A percentile compares a stretch with the other conserved stretches of the same genome.
Evolutionary conservation across 2,329 filamentous ascomycete species (phyloP).

Genomic region (Plenodomus tracheiphilus): DNA sequence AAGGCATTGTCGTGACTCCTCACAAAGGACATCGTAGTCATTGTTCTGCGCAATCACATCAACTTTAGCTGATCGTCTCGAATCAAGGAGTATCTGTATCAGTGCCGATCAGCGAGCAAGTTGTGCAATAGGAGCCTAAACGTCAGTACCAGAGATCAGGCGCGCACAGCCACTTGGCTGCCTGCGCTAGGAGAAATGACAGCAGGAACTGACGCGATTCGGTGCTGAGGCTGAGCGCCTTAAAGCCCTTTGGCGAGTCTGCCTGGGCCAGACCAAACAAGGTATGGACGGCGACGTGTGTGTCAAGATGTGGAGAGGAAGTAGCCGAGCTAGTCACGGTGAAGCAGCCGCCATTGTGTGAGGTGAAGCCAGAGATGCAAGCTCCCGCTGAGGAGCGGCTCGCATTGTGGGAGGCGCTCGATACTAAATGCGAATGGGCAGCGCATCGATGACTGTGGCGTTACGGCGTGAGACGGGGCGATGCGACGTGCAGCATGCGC

Average conservation of each 20-base stretch:
- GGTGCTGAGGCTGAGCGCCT: constrained; percentile 21
- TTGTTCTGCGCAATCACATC: neutral
- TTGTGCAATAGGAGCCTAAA: constrained; percentile 7
- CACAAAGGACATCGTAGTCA: constrained; percentile 1
- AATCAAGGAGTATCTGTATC: constrained; percentile 2
- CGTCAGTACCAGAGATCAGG: constrained; percentile 13
- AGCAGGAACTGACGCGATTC: constrained; percentile 18
- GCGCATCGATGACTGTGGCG: constrained; percentile 2
- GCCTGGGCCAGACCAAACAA: constrained; percentile 22
- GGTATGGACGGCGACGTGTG: constrained; percentile 14
- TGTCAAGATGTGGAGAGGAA: constrained; percentile 7
- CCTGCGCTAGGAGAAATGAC: constrained; percentile 33
- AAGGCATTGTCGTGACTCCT: constrained; percentile 8
- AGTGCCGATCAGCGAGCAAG: constrained; percentile 11
- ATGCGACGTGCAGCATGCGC: constrained; percentile 6
- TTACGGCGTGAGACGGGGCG: constrained; percentile 5
- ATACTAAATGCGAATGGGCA: constrained; percentile 7
- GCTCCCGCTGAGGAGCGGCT: constrained; percentile 9
- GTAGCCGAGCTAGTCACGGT: constrained; percentile 16
- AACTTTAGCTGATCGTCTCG: neutral
- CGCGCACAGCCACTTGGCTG: constrained; percentile 25
- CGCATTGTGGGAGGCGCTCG: constrained; percentile 1
- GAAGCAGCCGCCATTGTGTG: constrained; percentile 17
- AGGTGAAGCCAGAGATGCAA: constrained; percentile 1
- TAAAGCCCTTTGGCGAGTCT: constrained; percentile 17